phyloP scores from a whole-genome alignment of 495 filamentous ascomycete species.

The Hypoxylon trugodes region DNA sequence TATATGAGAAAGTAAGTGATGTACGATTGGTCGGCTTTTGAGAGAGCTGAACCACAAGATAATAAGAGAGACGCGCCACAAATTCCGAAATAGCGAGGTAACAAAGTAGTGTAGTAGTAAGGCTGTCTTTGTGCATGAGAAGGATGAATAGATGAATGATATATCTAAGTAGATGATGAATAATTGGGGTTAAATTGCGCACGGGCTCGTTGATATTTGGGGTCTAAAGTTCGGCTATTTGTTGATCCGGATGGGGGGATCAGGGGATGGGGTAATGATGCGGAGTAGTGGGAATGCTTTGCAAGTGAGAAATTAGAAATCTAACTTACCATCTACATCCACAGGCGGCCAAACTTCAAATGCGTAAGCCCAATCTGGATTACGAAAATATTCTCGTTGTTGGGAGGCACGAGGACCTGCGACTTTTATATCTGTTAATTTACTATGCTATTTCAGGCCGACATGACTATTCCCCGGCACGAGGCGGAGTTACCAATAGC shows the following conservation, averaged over 20 bases:
- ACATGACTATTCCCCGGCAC: constrained; percentile 17
- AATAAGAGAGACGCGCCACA: constrained; percentile 17
- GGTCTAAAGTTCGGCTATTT: too few species aligned
- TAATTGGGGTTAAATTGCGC: too few species aligned
- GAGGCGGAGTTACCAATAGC: constrained; percentile 25
- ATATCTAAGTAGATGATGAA: too few species aligned
- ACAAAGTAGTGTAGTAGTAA: too few species aligned
- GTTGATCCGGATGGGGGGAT: not conserved
- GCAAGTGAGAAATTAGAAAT: not conserved
- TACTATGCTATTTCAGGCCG: constrained; percentile 19
- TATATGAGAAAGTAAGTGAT: not conserved
- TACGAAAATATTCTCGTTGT: not conserved
- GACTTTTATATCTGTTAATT: constrained; percentile 21
- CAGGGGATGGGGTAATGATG: not conserved
- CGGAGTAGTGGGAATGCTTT: not conserved
- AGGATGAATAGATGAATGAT: not conserved
- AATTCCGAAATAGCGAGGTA: too few species aligned
- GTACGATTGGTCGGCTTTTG: not conserved
- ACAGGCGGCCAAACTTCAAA: constrained; percentile 27
- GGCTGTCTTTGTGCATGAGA: not conserved
- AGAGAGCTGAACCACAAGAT: constrained; percentile 15
- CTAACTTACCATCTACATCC: constrained; percentile 24
- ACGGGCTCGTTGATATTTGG: too few species aligned
- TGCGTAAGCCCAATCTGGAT: constrained; percentile 28
- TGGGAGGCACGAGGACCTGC: not conserved